Percentiles rank a stretch among this genome's conserved stretches.
These are phyloP conservation scores for Phyllosticta paracitricarpa DNA, from an alignment of 2,329 filamentous ascomycete genomes.

Conservation along the genomic window DNA sequence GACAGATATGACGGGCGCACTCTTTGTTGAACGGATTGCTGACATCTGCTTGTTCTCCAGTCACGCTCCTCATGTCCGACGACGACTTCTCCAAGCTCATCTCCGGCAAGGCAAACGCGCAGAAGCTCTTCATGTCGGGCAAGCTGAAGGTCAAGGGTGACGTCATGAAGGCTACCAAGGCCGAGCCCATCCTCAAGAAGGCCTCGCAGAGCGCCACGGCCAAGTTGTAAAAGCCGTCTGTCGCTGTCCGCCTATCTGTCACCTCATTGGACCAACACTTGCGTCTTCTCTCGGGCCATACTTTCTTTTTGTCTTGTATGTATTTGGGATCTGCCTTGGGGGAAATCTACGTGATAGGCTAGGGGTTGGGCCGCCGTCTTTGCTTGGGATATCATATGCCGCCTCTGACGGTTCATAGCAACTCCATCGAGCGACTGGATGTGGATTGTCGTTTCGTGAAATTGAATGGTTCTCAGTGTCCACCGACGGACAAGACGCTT, in stretches of 20 bases:
- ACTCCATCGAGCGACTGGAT: not conserved
- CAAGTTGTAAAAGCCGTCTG: conserved; percentile 51
- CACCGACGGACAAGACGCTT: too few species aligned
- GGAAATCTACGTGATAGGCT: not conserved
- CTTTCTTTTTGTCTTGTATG: conserved; percentile 18
- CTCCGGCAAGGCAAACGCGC: conserved; percentile 80
- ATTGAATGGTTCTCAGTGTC: not conserved
- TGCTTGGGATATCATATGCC: not conserved
- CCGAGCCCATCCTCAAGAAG: conserved; percentile 87
- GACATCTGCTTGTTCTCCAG: conserved; percentile 24
- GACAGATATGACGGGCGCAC: not conserved
- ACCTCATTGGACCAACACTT: too few species aligned
- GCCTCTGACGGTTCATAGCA: not conserved
- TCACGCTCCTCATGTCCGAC: conserved; percentile 78
- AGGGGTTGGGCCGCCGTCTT: not conserved
- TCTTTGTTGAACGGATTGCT: not conserved
- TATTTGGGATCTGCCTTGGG: not conserved
- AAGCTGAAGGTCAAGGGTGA: conserved; percentile 98
- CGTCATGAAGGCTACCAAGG: conserved; percentile 96
- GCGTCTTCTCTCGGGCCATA: conserved; percentile 37
- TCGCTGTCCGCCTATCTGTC: not conserved
- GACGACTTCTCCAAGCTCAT: conserved; percentile 79
- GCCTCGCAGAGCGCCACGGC: conserved; percentile 54
- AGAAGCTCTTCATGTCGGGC: conserved; percentile 94
- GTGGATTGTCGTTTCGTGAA: not conserved